A percentile compares a stretch with the other conserved stretches of the same genome.
Conservation (phyloP, 2,329 filamentous ascomycete species). For the Shiraia sp. region DNA sequence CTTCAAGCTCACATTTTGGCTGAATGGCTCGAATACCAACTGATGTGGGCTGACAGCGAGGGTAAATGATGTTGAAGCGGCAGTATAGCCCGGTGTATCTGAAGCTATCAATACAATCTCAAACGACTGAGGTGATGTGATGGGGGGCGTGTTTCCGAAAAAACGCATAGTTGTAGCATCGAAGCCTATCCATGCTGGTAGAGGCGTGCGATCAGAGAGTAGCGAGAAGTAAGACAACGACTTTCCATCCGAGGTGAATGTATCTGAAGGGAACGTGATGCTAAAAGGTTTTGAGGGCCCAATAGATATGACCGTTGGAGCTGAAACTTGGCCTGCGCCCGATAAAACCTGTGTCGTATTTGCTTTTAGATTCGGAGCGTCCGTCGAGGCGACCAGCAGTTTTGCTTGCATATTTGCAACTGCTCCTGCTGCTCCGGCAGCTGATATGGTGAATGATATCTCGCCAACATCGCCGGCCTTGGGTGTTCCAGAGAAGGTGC, state of each 20-base stretch:
- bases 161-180: slow-evolving; percentile 67
- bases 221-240: slow-evolving; percentile 75
- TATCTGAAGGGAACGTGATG: slow-evolving; percentile 53
- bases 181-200: slow-evolving; percentile 86
- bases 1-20: slow-evolving; percentile 36
- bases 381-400: slow-evolving; percentile 67
- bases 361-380: slow-evolving; percentile 58
- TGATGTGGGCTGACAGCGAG: slow-evolving; percentile 73
- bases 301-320: slow-evolving; percentile 60
- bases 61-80: slow-evolving; percentile 66
- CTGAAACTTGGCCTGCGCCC: slow-evolving; percentile 60
- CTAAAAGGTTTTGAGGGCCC: slow-evolving; percentile 41
- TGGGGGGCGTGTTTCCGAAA: slow-evolving; percentile 69
- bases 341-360: slow-evolving; percentile 63
- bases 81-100: slow-evolving; percentile 77
- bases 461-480: slow-evolving; percentile 60
- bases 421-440: slow-evolving; percentile 68
- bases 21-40: slow-evolving; percentile 63
- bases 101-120: slow-evolving; percentile 75
- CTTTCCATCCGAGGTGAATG: slow-evolving; percentile 62
- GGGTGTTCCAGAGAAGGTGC: slow-evolving; percentile 74
- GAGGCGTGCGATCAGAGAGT: slow-evolving; percentile 74
- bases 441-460: slow-evolving; percentile 67
- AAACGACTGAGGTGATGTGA: slow-evolving; percentile 71
- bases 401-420: slow-evolving; percentile 65